A percentile compares a stretch with the other conserved stretches of the same genome.
Evolutionary conservation across 1,284 basidiomycete genomes (phyloP).

Genomic region (Ceratobasidium sp.): DNA sequence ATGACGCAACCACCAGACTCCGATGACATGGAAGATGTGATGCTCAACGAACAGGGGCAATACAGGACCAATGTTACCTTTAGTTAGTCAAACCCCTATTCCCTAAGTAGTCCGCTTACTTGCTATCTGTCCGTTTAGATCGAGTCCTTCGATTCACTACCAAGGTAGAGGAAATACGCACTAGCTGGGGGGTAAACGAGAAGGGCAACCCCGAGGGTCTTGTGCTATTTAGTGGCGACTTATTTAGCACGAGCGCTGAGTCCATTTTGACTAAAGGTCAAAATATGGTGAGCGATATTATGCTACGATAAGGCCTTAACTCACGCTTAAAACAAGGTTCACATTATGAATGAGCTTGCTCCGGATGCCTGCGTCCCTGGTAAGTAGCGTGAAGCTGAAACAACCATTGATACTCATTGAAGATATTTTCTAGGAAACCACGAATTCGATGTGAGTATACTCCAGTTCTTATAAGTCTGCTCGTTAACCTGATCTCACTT

Average conservation of each 20-base stretch:
- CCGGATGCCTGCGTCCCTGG: constrained; percentile 77
- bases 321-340: constrained; percentile 66
- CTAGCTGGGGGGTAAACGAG: constrained; percentile 64
- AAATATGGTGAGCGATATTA: constrained; percentile 78
- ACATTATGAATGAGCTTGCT: constrained; percentile 81
- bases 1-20: background rate
- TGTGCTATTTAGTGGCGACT: constrained; percentile 88
- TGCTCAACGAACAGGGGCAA: too few relatives aligned
- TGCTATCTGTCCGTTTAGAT: too few relatives aligned
- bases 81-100: too few relatives aligned
- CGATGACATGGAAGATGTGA: background rate
- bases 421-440: constrained; percentile 73
- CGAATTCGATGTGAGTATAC: constrained; percentile 84
- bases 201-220: constrained; percentile 78
- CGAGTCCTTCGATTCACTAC: constrained; percentile 81
- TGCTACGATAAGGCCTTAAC: background rate
- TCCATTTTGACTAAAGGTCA: constrained; percentile 90
- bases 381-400: too few relatives aligned
- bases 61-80: too few relatives aligned
- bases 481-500: background rate
- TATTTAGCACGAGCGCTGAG: constrained; percentile 89
- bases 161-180: constrained; percentile 70
- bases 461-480: constrained; percentile 1
- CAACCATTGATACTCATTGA: background rate
- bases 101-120: background rate